Evolutionary conservation across 2,329 filamentous ascomycete species (phyloP), one percentile per base, ranked within the genome.

Genomic region (Apiospora malaysiana): DNA sequence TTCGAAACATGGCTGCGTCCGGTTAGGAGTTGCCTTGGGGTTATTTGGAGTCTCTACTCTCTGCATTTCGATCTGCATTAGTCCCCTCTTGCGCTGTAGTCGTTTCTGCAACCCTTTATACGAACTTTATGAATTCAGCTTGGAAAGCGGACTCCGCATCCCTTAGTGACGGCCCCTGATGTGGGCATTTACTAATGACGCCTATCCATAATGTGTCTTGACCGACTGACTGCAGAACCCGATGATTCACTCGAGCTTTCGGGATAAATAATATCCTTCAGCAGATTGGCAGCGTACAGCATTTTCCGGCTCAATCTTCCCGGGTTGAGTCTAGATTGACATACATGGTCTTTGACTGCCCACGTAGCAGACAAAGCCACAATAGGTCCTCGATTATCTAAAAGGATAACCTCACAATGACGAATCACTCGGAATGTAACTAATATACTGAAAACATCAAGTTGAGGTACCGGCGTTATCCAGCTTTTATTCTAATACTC

Each of bases 1-100:
- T 23, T 10, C 32, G 56, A 32, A 40, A 40, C 56, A 63, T 18
- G 16, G 10, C 18, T 40, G 9, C 40, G 32, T 10, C 37, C 32
- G 27, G 27, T 40, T 32, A 63, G 32, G 56, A 40, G 56, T 63
- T 63, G 27, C 40, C 27, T 40, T 23, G 40, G 40, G 65, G 42
- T 67, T 67, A 67, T 46, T 18, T 25, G 65, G 40, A 46, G 65
- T 67, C 42, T 66, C n/a, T 43, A 67, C 65, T 67, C 65, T 67
- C 18, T 67, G 43, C 65, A 46, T 43, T 46, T 67, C 65, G n/a
- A 45, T 46, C 43, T 67, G 40, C 43, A 67, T 45, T 46, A 67
- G 56, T 63, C 56, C 56, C 32, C 56, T 40, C 56, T 21, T 63
- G 56, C 56, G 56, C 18, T 63, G 56, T 63, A 63, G 56, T 63